phyloP scores from a whole-genome alignment of 352 stramenopile species.

The Peronospora destructor region DNA sequence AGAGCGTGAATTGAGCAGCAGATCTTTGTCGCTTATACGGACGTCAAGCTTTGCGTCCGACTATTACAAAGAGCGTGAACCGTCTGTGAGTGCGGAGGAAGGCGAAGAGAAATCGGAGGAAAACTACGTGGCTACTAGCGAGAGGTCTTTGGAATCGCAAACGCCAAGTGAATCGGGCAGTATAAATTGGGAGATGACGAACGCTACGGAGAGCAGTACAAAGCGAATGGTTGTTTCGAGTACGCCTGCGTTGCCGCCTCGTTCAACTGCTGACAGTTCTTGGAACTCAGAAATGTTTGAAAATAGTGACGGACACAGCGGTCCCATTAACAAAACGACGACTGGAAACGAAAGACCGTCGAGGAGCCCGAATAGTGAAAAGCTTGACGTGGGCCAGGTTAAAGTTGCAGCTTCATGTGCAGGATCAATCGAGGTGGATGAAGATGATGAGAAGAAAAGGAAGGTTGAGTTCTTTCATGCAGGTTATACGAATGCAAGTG shows the following conservation, averaged over 20 bases:
- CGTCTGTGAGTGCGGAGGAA: slow-evolving; percentile 30
- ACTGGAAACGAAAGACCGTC: not conserved
- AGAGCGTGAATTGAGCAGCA: slow-evolving; percentile 12
- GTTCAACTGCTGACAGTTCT: slow-evolving; percentile 26
- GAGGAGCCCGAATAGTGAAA: slow-evolving; percentile 1
- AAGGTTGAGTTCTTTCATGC: slow-evolving; percentile 1
- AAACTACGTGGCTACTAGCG: slow-evolving; percentile 14
- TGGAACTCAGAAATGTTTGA: slow-evolving; percentile 12
- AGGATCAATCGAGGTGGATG: slow-evolving; percentile 10
- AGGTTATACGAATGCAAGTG: slow-evolving; percentile 4
- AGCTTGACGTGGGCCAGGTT: slow-evolving; percentile 1
- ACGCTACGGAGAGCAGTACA: slow-evolving; percentile 12
- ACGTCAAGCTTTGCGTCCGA: slow-evolving; percentile 27
- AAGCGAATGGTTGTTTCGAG: slow-evolving; percentile 22
- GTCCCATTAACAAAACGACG: slow-evolving; percentile 7
- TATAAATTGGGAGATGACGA: slow-evolving; percentile 16
- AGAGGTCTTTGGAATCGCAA: slow-evolving; percentile 18
- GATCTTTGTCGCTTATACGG: slow-evolving; percentile 26
- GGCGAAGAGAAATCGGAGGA: slow-evolving; percentile 38
- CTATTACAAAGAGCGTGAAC: slow-evolving; percentile 24
- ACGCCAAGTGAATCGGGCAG: slow-evolving; percentile 29
- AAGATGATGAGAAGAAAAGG: slow-evolving; percentile 1
- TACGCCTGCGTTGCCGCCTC: slow-evolving; percentile 27
- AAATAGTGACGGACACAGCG: slow-evolving; percentile 9
- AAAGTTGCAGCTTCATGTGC: not conserved